Evolutionary conservation across 768 basidiomycete genomes (phyloP), one percentile per base, ranked within the genome.

Genomic region (Leucocoprinus birnbaumii): DNA sequence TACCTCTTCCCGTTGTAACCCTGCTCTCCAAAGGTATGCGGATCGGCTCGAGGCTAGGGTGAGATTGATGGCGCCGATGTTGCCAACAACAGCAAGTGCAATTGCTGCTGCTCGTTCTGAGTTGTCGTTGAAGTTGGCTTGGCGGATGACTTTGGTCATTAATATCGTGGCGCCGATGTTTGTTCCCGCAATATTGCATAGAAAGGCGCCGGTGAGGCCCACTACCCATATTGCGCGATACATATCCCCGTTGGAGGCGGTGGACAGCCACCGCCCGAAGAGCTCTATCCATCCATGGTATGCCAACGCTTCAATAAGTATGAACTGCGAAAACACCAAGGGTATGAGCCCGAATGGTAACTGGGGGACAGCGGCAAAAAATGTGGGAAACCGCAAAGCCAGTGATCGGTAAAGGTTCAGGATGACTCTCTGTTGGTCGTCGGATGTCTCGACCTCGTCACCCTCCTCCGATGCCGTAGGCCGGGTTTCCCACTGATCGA

Each of bases 291-390:
- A 98, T 24, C 93, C 93, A 56, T 87, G 84, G 57, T 84, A 77
- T 14, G 84, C 77, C 6, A 98, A 79, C 0, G 80, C 89, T 65
- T 95, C 89, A 55, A 96, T 91, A 55, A 98, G 82, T 60, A 98
- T 92, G 72, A 98, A 98, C 69, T 95, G 93, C 0, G 89, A 86
- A 65, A 98, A 94, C 0, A 93, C 91, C 64, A 98, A 98, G 0
- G 92, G 92, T 14, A 97, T 73, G 6, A 97, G 82, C 11, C 84
- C 79, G 56, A 94, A 84, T 0, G 94, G 95, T 0, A 95, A 75
- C 18, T 86, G 81, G 0, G 83, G 78, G 21, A 86, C 71, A 18
- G 84, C 81, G 8, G 80, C 80, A 65, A 79, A 76, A 58, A 88
- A 75, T 1, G 89, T 94, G 0, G 92, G 93, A 66, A 91, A 91